Conservation (phyloP, 2,329 filamentous ascomycete genomes). For the Teratosphaeria zuluensis region DNA sequence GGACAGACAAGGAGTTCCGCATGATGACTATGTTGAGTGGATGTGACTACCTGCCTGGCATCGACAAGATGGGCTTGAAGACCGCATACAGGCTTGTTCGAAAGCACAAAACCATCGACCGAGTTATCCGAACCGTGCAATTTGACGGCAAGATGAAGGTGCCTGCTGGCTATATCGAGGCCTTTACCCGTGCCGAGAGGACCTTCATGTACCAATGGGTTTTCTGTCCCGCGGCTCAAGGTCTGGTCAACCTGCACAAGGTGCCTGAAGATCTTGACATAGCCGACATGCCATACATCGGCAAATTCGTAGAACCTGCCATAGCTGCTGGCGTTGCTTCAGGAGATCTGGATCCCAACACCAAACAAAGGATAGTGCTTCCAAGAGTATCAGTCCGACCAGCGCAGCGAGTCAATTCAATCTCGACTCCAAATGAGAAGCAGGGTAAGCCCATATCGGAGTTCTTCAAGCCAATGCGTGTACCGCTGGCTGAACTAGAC, state of each 20-base stretch:
- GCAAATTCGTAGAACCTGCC: constrained; percentile 43
- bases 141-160: constrained; percentile 81
- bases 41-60: constrained; percentile 85
- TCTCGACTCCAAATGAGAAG: constrained; percentile 44
- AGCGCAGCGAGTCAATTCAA: constrained; percentile 1
- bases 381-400: constrained; percentile 20
- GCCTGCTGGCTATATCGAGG: constrained; percentile 68
- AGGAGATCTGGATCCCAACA: constrained; percentile 83
- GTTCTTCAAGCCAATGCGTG: constrained; percentile 56
- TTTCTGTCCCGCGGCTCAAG: constrained; percentile 65
- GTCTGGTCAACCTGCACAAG: constrained; percentile 66
- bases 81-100: constrained; percentile 85
- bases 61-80: constrained; percentile 81
- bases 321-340: constrained; percentile 64
- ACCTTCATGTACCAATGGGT: constrained; percentile 94
- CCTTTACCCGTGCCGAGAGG: constrained; percentile 77
- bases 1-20: constrained; percentile 84
- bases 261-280: constrained; percentile 54
- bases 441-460: constrained; percentile 51
- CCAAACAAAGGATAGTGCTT: constrained; percentile 55
- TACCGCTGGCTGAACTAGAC: constrained; percentile 57
- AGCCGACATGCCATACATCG: constrained; percentile 72
- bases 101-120: constrained; percentile 81
- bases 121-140: constrained; percentile 69
- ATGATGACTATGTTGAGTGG: constrained; percentile 94